phyloP scores from a whole-genome alignment of 2,329 filamentous ascomycete genomes.

The Ophiosphaerella herpotricha region DNA sequence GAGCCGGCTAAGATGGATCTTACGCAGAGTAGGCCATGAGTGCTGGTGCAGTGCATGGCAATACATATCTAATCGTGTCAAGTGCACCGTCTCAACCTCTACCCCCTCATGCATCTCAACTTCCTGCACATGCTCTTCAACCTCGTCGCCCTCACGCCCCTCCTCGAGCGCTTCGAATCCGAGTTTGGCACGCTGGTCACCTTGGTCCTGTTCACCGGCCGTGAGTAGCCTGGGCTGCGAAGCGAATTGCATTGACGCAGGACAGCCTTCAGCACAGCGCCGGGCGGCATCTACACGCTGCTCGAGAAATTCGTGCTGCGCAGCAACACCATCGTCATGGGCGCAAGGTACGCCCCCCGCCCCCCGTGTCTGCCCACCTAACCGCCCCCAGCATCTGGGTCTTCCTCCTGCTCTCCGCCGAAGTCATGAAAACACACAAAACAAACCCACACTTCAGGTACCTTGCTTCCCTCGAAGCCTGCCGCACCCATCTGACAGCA shows the following conservation, averaged over 20 bases:
- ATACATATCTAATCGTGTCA: conserved; percentile 2
- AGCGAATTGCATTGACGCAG: conserved; percentile 53
- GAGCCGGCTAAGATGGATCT: conserved; percentile 77
- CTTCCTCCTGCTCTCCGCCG: conserved; percentile 82
- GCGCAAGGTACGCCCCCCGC: conserved; percentile 68
- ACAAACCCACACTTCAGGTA: conserved; percentile 76
- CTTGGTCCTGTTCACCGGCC: conserved; percentile 86
- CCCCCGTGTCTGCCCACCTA: no score
- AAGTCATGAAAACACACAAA: conserved; percentile 83
- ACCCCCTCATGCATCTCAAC: conserved; percentile 81
- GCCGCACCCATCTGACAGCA: conserved; percentile 1
- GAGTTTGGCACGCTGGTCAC: conserved; percentile 90
- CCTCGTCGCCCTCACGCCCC: conserved; percentile 76
- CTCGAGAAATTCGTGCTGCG: conserved; percentile 75
- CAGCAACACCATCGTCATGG: conserved; percentile 74
- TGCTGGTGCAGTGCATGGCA: no score
- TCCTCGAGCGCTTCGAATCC: conserved; percentile 90
- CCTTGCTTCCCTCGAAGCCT: conserved; percentile 40
- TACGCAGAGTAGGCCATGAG: conserved; percentile 63
- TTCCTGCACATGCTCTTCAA: conserved; percentile 83
- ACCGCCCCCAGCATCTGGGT: conserved; percentile 75
- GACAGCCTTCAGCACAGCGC: conserved; percentile 60
- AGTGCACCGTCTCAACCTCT: conserved; percentile 95
- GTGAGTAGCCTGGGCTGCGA: conserved; percentile 60
- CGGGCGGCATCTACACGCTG: conserved; percentile 78